These are phyloP conservation scores for Suillus alpinus DNA, from an alignment of 768 basidiomycete genomes.

Conservation along the genomic window DNA sequence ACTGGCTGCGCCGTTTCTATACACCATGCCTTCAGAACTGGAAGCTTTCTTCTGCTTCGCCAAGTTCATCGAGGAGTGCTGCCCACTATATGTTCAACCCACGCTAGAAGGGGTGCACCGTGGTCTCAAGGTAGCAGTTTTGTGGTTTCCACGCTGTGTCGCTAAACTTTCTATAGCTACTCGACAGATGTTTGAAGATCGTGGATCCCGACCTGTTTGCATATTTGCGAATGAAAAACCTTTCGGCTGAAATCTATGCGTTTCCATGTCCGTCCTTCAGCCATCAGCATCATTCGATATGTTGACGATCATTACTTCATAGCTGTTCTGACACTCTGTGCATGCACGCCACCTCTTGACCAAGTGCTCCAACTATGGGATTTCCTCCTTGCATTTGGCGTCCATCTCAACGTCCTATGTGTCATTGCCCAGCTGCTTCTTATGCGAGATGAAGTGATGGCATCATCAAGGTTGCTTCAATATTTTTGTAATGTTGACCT, in stretches of 20 bases:
- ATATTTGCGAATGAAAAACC: conserved; percentile 83
- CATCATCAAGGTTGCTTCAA: conserved; percentile 69
- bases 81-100: conserved; percentile 96
- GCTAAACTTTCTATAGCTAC: conserved; percentile 50
- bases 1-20: conserved; percentile 95
- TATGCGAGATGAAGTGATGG: conserved; percentile 89
- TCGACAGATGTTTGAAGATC: conserved; percentile 89
- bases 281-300: background rate
- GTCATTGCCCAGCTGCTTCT: conserved; percentile 93
- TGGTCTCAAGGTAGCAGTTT: conserved; percentile 74
- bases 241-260: conserved; percentile 95
- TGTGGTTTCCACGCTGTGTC: background rate
- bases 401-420: conserved; percentile 94
- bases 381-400: conserved; percentile 93
- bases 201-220: conserved; percentile 85
- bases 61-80: conserved; percentile 91
- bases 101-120: conserved; percentile 94
- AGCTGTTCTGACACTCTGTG: conserved; percentile 95
- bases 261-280: conserved; percentile 76
- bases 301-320: conserved; percentile 3
- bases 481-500: background rate
- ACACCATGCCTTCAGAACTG: conserved; percentile 96
- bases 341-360: conserved; percentile 93
- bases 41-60: conserved; percentile 98
- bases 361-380: conserved; percentile 97